Evolutionary conservation across 1,139 yeast genomes (phyloP), one percentile per base, ranked within the genome.

Genomic region (Dujonia santamariae): DNA sequence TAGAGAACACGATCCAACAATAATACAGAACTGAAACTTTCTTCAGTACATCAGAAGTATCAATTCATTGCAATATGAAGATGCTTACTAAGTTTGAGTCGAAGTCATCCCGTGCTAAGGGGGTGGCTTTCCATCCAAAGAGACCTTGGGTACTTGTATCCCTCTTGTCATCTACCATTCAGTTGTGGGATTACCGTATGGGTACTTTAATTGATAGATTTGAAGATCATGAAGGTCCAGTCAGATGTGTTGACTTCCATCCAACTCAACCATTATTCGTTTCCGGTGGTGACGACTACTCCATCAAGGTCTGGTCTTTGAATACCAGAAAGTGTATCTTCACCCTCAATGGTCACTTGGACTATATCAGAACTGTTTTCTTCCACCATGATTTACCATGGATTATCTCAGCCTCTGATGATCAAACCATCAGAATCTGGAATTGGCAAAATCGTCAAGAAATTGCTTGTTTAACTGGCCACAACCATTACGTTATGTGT

Each of bases 401-500:
- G 98, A 85, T 94, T 53, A 78, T 94, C 43, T 84, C 97, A 16
- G 84, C 95, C 45, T 87, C 97, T 26, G 99, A 94, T 59, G 99
- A 94, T 68, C 98, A 94, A 65, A 94, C 99, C 29, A 88, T 94
- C 47, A 77, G 98, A 56, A 92, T 94, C 49, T 94, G 99, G 99
- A 94, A 94, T 65, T 94, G 98, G 98, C 98, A 94, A 67, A 90
- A 90, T 58, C 82, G 98, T 50, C 95, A 88, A 59, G 97, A 92
- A 56, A 85, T 94, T 53, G 97, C 98, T 17, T 87, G 97, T 53
- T 70, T 94, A 51, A 92, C 98, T 6, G 98, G 99, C 41, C 99
- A 94, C 62, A 90, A 88, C 62, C 98, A 94, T 64, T 94, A 94
- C 60, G 97, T 94, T 40, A 86, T 92, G 95, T 85, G 95, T 48